Percentiles rank a stretch among this genome's conserved stretches.
phyloP scores from a whole-genome alignment of 805 yeast genomes.

The Candida succiphila region DNA sequence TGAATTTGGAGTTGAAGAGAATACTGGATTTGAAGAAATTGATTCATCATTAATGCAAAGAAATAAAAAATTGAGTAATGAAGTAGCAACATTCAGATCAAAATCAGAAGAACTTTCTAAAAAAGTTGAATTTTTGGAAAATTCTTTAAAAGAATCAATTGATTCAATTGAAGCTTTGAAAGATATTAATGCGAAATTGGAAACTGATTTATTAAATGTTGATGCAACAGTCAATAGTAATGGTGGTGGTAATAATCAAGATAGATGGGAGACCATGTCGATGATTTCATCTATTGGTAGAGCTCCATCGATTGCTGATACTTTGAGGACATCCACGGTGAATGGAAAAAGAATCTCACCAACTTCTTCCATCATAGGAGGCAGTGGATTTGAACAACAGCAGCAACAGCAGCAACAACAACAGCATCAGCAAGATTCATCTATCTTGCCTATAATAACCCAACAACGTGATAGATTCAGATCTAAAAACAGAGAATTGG shows the following conservation, averaged over 20 bases:
- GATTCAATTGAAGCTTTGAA: slow-evolving; percentile 32
- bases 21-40: slow-evolving; percentile 17
- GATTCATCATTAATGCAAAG: slow-evolving; percentile 42
- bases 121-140: slow-evolving; percentile 30
- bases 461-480: slow-evolving; percentile 94
- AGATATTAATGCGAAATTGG: slow-evolving; percentile 50
- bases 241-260: slow-evolving; percentile 21
- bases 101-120: slow-evolving; percentile 37
- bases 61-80: slow-evolving; percentile 65
- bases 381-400: slow-evolving; percentile 13
- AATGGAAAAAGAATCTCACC: slow-evolving; percentile 32
- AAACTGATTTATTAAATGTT: slow-evolving; percentile 57
- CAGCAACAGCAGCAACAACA: background rate
- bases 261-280: slow-evolving; percentile 53
- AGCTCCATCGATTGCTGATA: slow-evolving; percentile 19
- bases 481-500: slow-evolving; percentile 72
- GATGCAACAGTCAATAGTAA: slow-evolving; percentile 34
- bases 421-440: slow-evolving; percentile 23
- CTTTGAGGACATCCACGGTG: slow-evolving; percentile 8
- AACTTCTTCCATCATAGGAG: slow-evolving; percentile 42
- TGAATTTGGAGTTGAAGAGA: slow-evolving; percentile 49
- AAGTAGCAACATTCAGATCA: slow-evolving; percentile 56
- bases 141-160: slow-evolving; percentile 22
- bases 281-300: slow-evolving; percentile 51
- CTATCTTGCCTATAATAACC: slow-evolving; percentile 76